phyloP scores from a whole-genome alignment of 1,139 yeast genomes.

The Pichia cactophila region DNA sequence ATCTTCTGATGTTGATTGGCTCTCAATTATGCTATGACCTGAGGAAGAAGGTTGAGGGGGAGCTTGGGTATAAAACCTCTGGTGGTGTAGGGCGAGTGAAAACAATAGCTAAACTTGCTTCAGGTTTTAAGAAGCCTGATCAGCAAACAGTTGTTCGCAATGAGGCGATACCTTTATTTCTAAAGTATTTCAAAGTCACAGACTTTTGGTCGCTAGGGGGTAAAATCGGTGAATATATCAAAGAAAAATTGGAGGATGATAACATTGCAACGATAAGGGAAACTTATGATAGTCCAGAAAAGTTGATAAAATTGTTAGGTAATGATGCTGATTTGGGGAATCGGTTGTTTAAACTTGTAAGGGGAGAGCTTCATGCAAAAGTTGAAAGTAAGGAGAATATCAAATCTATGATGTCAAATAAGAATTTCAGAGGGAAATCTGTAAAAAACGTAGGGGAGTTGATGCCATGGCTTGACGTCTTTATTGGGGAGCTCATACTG shows the following conservation, averaged over 20 bases:
- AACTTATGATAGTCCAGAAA: conserved; percentile 31
- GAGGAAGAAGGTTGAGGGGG: conserved; percentile 43
- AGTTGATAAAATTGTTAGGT: conserved; percentile 30
- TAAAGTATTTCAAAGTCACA: conserved; percentile 53
- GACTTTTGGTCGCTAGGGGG: conserved; percentile 94
- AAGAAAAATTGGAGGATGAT: conserved; percentile 32
- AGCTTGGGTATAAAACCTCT: conserved; percentile 77
- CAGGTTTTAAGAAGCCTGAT: conserved; percentile 79
- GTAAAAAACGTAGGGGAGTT: conserved; percentile 53
- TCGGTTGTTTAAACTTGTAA: conserved; percentile 49
- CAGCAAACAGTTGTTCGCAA: conserved; percentile 70
- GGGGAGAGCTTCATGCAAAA: conserved; percentile 53
- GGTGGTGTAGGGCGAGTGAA: conserved; percentile 80
- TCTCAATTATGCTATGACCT: conserved; percentile 49
- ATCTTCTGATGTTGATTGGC: conserved; percentile 59
- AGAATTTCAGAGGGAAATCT: conserved; percentile 60
- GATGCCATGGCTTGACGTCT: conserved; percentile 73
- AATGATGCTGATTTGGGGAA: conserved; percentile 41
- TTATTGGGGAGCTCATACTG: conserved; percentile 68
- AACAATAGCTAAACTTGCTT: conserved; percentile 80
- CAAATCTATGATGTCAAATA: conserved; percentile 84
- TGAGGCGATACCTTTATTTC: conserved; percentile 41
- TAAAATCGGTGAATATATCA: conserved; percentile 62
- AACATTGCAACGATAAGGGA: conserved; percentile 40
- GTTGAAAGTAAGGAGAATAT: conserved; percentile 53